Evolutionary conservation across 2,329 filamentous ascomycete species (phyloP).

Genomic region (Arthrobotrys sinensis): DNA sequence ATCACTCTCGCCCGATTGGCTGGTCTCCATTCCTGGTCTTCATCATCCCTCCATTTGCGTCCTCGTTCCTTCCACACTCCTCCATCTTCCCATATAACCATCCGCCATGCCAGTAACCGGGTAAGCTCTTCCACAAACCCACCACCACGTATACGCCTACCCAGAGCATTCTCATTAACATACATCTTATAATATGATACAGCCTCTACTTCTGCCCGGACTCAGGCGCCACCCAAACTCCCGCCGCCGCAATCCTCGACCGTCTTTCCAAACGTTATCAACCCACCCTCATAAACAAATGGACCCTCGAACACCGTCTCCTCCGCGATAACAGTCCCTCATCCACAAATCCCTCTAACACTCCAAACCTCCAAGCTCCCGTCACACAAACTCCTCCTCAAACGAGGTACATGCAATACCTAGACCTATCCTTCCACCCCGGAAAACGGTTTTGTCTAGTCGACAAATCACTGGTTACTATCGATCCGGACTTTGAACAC

Average conservation of each 20-base stretch:
- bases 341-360: slow-evolving; percentile 11
- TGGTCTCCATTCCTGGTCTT: not conserved
- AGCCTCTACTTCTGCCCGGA: slow-evolving; percentile 64
- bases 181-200: not conserved
- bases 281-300: slow-evolving; percentile 60
- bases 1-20: slow-evolving; percentile 38
- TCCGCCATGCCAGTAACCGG: slow-evolving; percentile 63
- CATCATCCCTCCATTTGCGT: not conserved
- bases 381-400: slow-evolving; percentile 20
- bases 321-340: slow-evolving; percentile 62
- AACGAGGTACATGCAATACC: slow-evolving; percentile 64
- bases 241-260: slow-evolving; percentile 61
- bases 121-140: slow-evolving; percentile 34
- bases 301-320: slow-evolving; percentile 64
- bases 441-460: slow-evolving; percentile 62
- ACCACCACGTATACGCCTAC: not conserved
- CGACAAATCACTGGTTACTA: slow-evolving; percentile 62
- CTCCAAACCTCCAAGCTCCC: slow-evolving; percentile 15
- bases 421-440: slow-evolving; percentile 64
- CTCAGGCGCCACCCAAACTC: slow-evolving; percentile 59
- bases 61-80: not conserved
- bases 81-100: not conserved
- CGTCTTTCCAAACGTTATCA: slow-evolving; percentile 64
- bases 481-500: slow-evolving; percentile 63
- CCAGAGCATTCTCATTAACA: not conserved